Evolutionary conservation across 2,329 filamentous ascomycete species (phyloP).

Genomic region (Neofusicoccum parvum): DNA sequence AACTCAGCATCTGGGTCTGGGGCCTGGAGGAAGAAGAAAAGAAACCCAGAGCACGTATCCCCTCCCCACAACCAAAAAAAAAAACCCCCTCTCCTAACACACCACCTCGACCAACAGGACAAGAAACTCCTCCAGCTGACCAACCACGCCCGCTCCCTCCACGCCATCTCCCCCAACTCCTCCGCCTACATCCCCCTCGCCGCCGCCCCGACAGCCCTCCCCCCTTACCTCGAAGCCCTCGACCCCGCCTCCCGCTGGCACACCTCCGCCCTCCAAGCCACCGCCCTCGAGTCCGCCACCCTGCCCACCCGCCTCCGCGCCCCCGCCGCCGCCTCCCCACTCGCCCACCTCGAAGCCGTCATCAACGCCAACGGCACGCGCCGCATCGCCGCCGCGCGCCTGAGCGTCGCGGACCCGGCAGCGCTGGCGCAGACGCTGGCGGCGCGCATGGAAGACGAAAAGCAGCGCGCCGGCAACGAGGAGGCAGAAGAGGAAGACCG

Average conservation of each 20-base stretch:
- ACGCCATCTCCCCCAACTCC: constrained; percentile 68
- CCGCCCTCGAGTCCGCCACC: constrained; percentile 77
- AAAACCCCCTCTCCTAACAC: not conserved
- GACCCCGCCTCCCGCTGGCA: constrained; percentile 75
- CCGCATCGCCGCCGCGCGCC: constrained; percentile 72
- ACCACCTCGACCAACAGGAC: constrained; percentile 40
- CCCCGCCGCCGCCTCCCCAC: constrained; percentile 49
- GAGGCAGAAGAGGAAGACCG: constrained; percentile 32
- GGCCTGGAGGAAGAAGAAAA: constrained; percentile 65
- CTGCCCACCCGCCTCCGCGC: constrained; percentile 71
- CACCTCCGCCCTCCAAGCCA: constrained; percentile 72
- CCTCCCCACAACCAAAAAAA: not conserved
- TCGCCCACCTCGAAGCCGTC: constrained; percentile 65
- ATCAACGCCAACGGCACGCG: constrained; percentile 79
- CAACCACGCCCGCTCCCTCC: constrained; percentile 74
- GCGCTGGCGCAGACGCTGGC: constrained; percentile 31
- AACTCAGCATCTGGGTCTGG: constrained; percentile 80
- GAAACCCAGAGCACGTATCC: not conserved
- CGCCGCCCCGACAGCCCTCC: constrained; percentile 43
- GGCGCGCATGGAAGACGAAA: too few species aligned
- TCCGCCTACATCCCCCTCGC: constrained; percentile 71
- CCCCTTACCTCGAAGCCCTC: constrained; percentile 58
- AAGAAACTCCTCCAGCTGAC: constrained; percentile 66
- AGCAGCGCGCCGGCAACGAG: too few species aligned
- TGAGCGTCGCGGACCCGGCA: constrained; percentile 58